Conservation (phyloP, 2,329 filamentous ascomycete species). For the Penicillium glabrum region DNA sequence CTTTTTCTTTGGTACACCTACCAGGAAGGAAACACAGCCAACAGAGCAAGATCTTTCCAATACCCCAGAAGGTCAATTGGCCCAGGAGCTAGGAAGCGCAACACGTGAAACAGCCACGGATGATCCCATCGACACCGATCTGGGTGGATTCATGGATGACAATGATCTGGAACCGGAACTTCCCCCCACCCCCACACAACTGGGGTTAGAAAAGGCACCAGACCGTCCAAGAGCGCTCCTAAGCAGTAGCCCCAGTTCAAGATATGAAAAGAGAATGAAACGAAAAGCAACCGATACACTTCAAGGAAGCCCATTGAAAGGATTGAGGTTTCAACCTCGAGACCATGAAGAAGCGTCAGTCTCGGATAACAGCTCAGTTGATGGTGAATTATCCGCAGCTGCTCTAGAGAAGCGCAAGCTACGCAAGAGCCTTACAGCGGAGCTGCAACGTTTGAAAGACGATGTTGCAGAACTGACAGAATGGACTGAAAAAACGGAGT, state of each 20-base stretch:
- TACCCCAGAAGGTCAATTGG: constrained; percentile 35
- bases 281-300: constrained; percentile 22
- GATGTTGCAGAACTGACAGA: constrained; percentile 59
- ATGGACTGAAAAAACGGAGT: constrained; percentile 58
- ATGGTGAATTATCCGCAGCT: constrained; percentile 21
- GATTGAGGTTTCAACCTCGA: constrained; percentile 17
- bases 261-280: constrained; percentile 27
- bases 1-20: constrained; percentile 30
- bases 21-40: constrained; percentile 11
- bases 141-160: constrained; percentile 21
- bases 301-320: constrained; percentile 33
- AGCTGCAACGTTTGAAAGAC: constrained; percentile 57
- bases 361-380: constrained; percentile 1
- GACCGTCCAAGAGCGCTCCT: constrained; percentile 31
- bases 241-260: constrained; percentile 40
- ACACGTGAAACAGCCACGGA: constrained; percentile 26
- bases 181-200: constrained; percentile 50
- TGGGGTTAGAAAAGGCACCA: constrained; percentile 37
- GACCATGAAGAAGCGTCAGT: constrained; percentile 11
- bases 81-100: constrained; percentile 32
- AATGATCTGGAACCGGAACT: constrained; percentile 61
- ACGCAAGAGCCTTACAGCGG: constrained; percentile 54
- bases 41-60: constrained; percentile 11
- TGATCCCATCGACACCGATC: constrained; percentile 15
- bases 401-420: constrained; percentile 51